phyloP scores from a whole-genome alignment of 2,329 filamentous ascomycete species.

The Nannizziopsis arthrosporioides region DNA sequence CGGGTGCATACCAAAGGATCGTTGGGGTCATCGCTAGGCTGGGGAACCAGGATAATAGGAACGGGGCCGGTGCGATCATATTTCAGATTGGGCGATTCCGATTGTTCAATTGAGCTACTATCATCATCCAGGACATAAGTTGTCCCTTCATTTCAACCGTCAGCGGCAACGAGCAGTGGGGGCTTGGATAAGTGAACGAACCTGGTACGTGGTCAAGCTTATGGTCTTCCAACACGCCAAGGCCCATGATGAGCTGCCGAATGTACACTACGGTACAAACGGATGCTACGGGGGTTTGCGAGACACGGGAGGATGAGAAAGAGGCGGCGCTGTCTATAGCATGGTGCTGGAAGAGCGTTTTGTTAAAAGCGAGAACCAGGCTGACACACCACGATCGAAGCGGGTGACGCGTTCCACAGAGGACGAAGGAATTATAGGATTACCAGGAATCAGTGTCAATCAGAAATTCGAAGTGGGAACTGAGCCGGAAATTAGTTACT shows the following conservation, averaged over 20 bases:
- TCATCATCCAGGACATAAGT: constrained; percentile 52
- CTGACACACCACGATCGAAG: no score
- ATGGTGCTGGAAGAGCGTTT: no score
- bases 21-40: constrained; percentile 82
- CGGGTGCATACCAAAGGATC: constrained; percentile 56
- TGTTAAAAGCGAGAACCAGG: no score
- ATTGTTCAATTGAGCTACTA: constrained; percentile 35
- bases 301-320: no score
- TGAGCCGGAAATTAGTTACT: no score
- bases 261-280: neutral
- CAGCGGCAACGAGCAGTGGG: neutral
- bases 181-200: constrained; percentile 30
- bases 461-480: no score
- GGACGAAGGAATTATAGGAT: no score
- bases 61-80: constrained; percentile 55
- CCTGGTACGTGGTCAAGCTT: constrained; percentile 61
- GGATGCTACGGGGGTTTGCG: no score
- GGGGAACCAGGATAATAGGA: constrained; percentile 73
- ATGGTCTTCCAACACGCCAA: constrained; percentile 61
- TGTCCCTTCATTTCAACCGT: constrained; percentile 21
- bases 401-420: no score
- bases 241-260: constrained; percentile 41
- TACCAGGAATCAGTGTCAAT: no score
- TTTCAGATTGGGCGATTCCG: constrained; percentile 46
- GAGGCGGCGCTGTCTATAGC: no score